Conservation (phyloP, 2,329 filamentous ascomycete species). For the Venturia asperata region DNA sequence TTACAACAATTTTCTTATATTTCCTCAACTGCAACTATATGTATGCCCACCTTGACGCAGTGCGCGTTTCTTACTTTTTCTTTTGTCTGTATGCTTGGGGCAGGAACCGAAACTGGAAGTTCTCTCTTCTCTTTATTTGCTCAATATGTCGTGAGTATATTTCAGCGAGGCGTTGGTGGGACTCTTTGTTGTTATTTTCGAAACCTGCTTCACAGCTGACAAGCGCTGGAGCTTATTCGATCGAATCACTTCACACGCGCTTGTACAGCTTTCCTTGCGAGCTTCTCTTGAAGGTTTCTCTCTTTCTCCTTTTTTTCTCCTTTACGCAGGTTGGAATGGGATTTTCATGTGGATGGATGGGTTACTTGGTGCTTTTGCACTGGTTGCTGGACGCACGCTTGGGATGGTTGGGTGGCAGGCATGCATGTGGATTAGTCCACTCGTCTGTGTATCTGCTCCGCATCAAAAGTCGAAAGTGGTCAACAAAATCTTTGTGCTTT, state of each 20-base stretch:
- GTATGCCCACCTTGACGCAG: not conserved
- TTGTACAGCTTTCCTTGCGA: not conserved
- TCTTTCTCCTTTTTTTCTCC: not conserved
- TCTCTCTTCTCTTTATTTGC: not conserved
- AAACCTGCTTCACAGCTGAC: not conserved
- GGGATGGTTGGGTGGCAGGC: not conserved
- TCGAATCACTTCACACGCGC: not conserved
- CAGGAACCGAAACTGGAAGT: constrained; percentile 3
- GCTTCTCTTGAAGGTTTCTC: too few relatives aligned
- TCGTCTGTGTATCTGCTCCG: not conserved
- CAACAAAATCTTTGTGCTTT: not conserved
- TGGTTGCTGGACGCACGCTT: not conserved
- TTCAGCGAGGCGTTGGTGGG: constrained; percentile 17
- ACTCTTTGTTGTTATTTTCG: not conserved
- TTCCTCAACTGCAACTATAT: constrained; percentile 1
- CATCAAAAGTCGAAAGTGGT: not conserved
- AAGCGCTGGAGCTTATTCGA: not conserved
- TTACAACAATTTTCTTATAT: not conserved
- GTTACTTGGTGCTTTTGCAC: constrained; percentile 7
- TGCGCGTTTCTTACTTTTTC: constrained; percentile 6
- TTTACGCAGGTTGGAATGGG: not conserved
- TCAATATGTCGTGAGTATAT: constrained; percentile 13
- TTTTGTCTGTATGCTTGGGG: not conserved
- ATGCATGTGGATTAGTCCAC: not conserved
- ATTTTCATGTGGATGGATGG: not conserved